These are phyloP conservation scores for Cystobasidium tubakii DNA, from an alignment of 768 basidiomycete species.

Conservation along the genomic window DNA sequence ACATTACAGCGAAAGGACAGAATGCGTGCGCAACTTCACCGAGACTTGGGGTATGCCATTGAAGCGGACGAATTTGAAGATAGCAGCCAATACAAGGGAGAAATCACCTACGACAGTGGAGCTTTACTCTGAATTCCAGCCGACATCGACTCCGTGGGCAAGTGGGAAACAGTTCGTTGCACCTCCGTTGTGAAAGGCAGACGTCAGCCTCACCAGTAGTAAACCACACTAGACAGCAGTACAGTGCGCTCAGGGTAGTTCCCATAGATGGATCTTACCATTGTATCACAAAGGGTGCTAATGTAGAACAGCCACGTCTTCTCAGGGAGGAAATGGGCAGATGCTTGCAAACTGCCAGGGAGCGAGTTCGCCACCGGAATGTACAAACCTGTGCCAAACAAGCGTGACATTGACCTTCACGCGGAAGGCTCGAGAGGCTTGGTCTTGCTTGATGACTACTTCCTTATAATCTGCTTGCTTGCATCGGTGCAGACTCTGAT, in stretches of 20 bases:
- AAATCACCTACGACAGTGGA: slow-evolving; percentile 4
- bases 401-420: too few relatives aligned
- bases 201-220: background rate
- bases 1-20: slow-evolving; percentile 5
- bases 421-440: too few relatives aligned
- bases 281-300: background rate
- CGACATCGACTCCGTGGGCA: slow-evolving; percentile 12
- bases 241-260: background rate
- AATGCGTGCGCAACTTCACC: slow-evolving; percentile 19
- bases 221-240: background rate
- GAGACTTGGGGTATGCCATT: slow-evolving; percentile 31
- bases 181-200: background rate
- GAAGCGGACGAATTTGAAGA: background rate
- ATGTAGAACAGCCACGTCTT: too few relatives aligned
- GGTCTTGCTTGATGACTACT: too few relatives aligned
- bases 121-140: background rate
- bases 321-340: too few relatives aligned
- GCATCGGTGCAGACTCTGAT: too few relatives aligned
- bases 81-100: slow-evolving; percentile 5
- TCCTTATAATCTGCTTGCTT: too few relatives aligned
- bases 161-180: background rate
- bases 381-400: too few relatives aligned
- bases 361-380: too few relatives aligned
- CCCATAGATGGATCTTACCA: too few relatives aligned
- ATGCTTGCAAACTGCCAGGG: too few relatives aligned